Conservation (phyloP, 495 filamentous ascomycete genomes). For the Talaromyces stipitatus region DNA sequence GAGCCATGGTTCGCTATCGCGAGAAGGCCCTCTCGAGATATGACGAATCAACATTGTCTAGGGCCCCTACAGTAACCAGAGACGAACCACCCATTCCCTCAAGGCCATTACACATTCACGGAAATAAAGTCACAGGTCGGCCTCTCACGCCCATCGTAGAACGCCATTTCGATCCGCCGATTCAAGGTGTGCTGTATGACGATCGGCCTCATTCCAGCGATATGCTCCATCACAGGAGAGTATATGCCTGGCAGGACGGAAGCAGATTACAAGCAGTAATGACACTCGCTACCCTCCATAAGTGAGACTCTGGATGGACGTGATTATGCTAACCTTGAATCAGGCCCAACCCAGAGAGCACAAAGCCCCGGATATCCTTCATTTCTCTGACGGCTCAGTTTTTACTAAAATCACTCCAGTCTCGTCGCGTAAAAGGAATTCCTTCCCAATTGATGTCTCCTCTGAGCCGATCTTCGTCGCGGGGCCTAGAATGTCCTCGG, state of each 20-base stretch:
- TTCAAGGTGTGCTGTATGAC: background rate
- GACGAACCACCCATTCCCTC: background rate
- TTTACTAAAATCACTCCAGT: constrained; percentile 10
- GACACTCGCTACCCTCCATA: background rate
- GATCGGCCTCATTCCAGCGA: background rate
- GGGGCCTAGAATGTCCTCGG: constrained; percentile 20
- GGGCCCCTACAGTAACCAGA: background rate
- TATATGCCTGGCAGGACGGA: background rate
- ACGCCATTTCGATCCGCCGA: background rate
- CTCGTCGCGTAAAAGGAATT: constrained; percentile 13
- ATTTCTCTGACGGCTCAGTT: constrained; percentile 9
- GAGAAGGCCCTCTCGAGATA: background rate
- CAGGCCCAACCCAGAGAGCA: background rate
- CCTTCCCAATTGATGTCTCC: constrained; percentile 11
- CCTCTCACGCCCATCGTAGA: background rate
- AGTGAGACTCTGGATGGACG: background rate
- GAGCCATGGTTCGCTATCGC: constrained; percentile 33
- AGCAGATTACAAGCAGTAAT: constrained; percentile 1
- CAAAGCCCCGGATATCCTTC: constrained; percentile 11
- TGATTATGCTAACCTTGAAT: background rate
- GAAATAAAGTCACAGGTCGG: background rate
- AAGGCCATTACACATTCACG: background rate
- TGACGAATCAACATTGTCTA: background rate
- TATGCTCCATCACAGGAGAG: background rate
- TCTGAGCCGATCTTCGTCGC: constrained; percentile 32